Base-by-base conservation (phyloP, 805 yeast genomes). In the Cyberlindnera samutprakarnensis region DNA sequence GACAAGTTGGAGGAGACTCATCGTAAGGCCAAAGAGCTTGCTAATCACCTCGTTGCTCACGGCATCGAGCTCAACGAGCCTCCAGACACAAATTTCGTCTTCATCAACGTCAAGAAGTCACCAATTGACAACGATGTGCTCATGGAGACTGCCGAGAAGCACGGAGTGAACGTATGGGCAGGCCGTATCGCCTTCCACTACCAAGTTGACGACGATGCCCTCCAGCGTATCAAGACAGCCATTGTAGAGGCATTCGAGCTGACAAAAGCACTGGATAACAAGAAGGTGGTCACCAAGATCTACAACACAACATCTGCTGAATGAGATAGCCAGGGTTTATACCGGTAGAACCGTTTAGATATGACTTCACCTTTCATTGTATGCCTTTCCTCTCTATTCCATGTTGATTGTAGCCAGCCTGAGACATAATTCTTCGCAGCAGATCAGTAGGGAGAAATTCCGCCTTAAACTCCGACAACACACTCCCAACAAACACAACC, bases 61-160 rank as follows among this genome's bases (percentile, higher is more conserved):
- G 80, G 78, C 4, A 66, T 83, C 32, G 57, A 62, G 18, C 56
- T 83, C 36, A 76, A 72, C 46, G 64, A 69, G 15, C 95, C 96
- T 3, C 79, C 75, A 2, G 76, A 88, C 37, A 82, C 96, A 7
- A 86, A 79, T 52, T 84, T 88, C 56, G 86, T 90, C 25, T 86
- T 84, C 52, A 47, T 84, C 31, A 88, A 87, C 53, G 56, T 70
- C 14, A 36, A 36, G 18, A 44, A 47, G 25, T 37, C 52, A 0
- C 66, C 66, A 27, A 72, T 86, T 56, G 72, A 78, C 49, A 72
- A 75, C 13, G 69, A 59, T 11, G 59, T 67, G 18, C 57, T 82
- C 28, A 64, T 62, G n/a, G 64, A 68, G 39, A 55, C 64, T 35
- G 82, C 76, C 29, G 51, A 62, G 25, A 70, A 80, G 46, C 64